These are phyloP conservation scores for Cylindrotheca fusiformis DNA, from an alignment of 108 stramenopile genomes.

Conservation along the genomic window DNA sequence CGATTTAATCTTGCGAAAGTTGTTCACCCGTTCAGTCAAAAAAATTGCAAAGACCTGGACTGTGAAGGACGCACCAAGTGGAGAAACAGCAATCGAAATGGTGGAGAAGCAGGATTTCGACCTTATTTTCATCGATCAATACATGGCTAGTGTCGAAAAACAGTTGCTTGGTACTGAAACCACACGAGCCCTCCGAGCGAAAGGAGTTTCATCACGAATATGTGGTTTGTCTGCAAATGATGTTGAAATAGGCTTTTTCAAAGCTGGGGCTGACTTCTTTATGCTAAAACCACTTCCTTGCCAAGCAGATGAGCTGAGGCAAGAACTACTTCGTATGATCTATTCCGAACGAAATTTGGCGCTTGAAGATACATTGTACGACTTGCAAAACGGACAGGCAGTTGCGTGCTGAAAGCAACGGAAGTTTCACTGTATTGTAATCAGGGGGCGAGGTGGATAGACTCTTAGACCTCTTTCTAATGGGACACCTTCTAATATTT, in stretches of 20 bases:
- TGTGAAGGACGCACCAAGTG: constrained; percentile 45
- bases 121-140: constrained; percentile 47
- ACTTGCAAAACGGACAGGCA: no score
- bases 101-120: constrained; percentile 38
- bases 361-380: no score
- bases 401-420: no score
- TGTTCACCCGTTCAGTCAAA: constrained; percentile 37
- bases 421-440: no score
- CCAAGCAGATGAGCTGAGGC: constrained; percentile 23
- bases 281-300: constrained; percentile 59
- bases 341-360: neutral
- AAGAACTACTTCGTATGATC: constrained; percentile 4
- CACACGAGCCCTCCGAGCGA: constrained; percentile 30
- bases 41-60: constrained; percentile 40
- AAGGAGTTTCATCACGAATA: constrained; percentile 36
- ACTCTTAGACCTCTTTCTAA: no score
- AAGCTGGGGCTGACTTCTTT: constrained; percentile 49
- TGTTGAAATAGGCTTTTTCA: constrained; percentile 40
- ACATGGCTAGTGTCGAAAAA: constrained; percentile 60
- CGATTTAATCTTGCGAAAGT: constrained; percentile 48
- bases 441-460: no score
- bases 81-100: constrained; percentile 41
- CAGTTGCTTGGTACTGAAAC: constrained; percentile 62
- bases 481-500: no score
- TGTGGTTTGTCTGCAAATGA: constrained; percentile 63